Conservation (phyloP, 2,329 filamentous ascomycete genomes). For the Polytolypa hystricis region DNA sequence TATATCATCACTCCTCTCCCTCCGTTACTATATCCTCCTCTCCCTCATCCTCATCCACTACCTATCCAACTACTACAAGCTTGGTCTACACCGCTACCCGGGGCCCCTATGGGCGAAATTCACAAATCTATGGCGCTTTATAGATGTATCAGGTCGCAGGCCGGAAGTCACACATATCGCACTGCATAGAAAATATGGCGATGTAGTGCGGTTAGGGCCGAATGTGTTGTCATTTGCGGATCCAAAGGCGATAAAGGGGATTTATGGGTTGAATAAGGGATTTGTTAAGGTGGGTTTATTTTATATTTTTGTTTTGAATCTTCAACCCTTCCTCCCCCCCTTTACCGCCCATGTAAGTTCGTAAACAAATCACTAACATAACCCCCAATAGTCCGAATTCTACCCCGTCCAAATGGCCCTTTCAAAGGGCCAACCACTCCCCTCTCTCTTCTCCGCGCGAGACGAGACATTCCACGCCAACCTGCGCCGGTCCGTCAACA, state of each 20-base stretch:
- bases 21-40: no score
- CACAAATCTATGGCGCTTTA: conserved; percentile 65
- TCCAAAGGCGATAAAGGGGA: conserved; percentile 62
- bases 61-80: no score
- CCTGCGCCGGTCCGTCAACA: conserved; percentile 64
- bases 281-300: conserved; percentile 54
- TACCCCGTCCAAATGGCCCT: conserved; percentile 69
- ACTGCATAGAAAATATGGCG: conserved; percentile 60
- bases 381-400: conserved; percentile 53
- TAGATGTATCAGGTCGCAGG: conserved; percentile 53
- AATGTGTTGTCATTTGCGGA: conserved; percentile 64
- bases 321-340: neutral
- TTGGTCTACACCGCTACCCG: conserved; percentile 44
- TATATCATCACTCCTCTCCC: no score
- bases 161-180: conserved; percentile 57
- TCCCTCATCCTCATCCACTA: no score
- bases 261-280: conserved; percentile 75
- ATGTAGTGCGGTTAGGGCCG: conserved; percentile 64
- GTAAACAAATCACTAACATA: neutral
- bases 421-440: conserved; percentile 54
- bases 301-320: neutral
- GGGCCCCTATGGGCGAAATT: conserved; percentile 58
- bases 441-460: conserved; percentile 61
- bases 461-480: conserved; percentile 63
- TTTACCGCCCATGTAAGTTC: neutral